Percentiles rank a stretch among this genome's conserved stretches.
Evolutionary conservation across 352 stramenopile genomes (phyloP).

Genomic region (Phytophthora cactorum): DNA sequence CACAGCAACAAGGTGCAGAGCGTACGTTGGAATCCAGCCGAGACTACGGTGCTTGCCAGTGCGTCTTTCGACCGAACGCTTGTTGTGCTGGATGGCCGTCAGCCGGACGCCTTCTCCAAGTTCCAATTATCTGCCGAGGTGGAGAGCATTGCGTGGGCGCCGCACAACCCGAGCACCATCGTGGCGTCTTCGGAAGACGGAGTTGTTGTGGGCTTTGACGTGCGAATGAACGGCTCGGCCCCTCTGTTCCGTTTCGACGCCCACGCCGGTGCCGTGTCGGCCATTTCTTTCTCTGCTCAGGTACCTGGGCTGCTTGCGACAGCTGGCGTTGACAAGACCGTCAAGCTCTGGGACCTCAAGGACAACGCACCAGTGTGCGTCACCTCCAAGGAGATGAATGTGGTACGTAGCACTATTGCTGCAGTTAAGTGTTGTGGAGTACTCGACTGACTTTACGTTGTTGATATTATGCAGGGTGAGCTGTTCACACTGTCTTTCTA

Average conservation of each 20-base stretch:
- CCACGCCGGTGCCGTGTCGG: slow-evolving; percentile 88
- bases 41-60: slow-evolving; percentile 96
- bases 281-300: slow-evolving; percentile 86
- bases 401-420: slow-evolving; percentile 61
- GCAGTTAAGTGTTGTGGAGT: slow-evolving; percentile 1
- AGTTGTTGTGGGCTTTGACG: slow-evolving; percentile 94
- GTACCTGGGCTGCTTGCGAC: slow-evolving; percentile 95
- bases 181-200: slow-evolving; percentile 96
- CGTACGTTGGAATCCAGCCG: slow-evolving; percentile 96
- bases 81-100: slow-evolving; percentile 94
- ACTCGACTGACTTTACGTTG: slow-evolving; percentile 7
- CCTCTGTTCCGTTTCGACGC: slow-evolving; percentile 94
- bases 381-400: slow-evolving; percentile 93
- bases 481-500: slow-evolving; percentile 93
- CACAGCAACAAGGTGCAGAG: slow-evolving; percentile 99
- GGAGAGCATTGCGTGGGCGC: slow-evolving; percentile 95
- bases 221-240: slow-evolving; percentile 93
- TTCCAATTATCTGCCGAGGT: slow-evolving; percentile 88
- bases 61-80: slow-evolving; percentile 96
- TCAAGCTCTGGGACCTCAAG: slow-evolving; percentile 97
- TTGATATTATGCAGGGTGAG: slow-evolving; percentile 64
- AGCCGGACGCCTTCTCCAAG: slow-evolving; percentile 79
- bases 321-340: slow-evolving; percentile 97
- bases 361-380: slow-evolving; percentile 78
- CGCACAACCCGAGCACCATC: slow-evolving; percentile 92